phyloP scores from a whole-genome alignment of 495 filamentous ascomycete species.

The Aspergillus hancockii region DNA sequence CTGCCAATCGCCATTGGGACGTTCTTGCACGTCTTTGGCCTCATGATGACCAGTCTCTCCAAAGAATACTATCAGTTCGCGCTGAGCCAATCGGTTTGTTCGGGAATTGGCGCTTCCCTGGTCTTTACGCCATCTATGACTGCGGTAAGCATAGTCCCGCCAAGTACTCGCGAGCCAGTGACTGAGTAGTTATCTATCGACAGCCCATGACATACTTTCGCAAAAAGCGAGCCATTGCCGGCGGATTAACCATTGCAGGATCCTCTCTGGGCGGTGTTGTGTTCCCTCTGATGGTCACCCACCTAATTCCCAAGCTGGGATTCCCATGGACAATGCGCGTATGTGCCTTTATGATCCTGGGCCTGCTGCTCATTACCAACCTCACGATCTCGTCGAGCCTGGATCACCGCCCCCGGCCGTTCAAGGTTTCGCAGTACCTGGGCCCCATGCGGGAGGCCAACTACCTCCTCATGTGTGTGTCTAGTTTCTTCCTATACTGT shows the following conservation, averaged over 20 bases:
- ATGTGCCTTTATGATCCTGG: constrained; percentile 62
- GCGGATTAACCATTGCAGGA: constrained; percentile 35
- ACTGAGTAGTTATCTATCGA: too few relatives aligned
- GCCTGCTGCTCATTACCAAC: constrained; percentile 38
- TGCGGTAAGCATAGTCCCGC: too few relatives aligned
- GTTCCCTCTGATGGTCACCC: constrained; percentile 28
- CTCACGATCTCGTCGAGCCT: constrained; percentile 29
- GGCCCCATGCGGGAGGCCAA: too few relatives aligned
- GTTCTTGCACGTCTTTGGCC: background rate
- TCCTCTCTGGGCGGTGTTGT: constrained; percentile 35
- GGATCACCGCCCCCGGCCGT: constrained; percentile 16
- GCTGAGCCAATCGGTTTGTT: constrained; percentile 54
- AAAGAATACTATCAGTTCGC: constrained; percentile 58
- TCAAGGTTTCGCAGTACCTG: too few relatives aligned
- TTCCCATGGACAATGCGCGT: constrained; percentile 68
- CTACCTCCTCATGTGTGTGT: too few relatives aligned
- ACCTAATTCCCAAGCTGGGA: constrained; percentile 24
- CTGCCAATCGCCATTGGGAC: too few relatives aligned
- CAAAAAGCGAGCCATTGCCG: constrained; percentile 28
- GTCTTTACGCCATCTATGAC: constrained; percentile 33
- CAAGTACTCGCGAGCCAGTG: too few relatives aligned
- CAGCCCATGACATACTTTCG: constrained; percentile 39
- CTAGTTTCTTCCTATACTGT: too few relatives aligned
- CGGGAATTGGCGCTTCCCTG: constrained; percentile 39
- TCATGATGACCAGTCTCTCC: constrained; percentile 55